Conservation (phyloP, 768 basidiomycete genomes). For the Phlebiopsis gigantea region DNA sequence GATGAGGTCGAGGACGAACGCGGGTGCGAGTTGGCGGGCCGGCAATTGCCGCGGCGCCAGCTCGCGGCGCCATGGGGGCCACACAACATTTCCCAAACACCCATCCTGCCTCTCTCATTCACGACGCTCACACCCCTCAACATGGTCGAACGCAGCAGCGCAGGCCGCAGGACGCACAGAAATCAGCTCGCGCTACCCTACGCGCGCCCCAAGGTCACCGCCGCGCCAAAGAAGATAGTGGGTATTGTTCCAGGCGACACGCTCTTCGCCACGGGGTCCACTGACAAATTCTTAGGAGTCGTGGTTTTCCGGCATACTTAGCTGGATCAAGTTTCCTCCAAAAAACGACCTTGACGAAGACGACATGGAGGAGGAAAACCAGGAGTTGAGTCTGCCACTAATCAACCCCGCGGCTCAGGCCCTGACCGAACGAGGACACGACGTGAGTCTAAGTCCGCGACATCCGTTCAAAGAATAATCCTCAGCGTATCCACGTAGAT, state of each 20-base stretch:
- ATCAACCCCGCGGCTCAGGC: conserved; percentile 1
- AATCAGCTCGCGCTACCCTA: background rate
- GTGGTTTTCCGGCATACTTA: background rate
- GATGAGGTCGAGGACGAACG: background rate
- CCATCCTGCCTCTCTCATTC: background rate
- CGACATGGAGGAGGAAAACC: background rate
- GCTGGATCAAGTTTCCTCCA: background rate
- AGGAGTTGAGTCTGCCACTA: background rate
- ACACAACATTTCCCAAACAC: background rate
- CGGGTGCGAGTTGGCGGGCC: conserved; percentile 9
- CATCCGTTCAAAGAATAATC: no score
- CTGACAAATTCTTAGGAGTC: background rate
- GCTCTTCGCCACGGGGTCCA: background rate
- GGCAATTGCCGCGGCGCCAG: conserved; percentile 4
- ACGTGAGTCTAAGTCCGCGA: background rate
- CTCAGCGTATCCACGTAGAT: background rate
- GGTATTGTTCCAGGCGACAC: background rate
- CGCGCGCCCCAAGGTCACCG: background rate
- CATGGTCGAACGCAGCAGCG: conserved; percentile 3
- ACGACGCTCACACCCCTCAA: background rate
- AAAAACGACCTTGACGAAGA: conserved; percentile 1
- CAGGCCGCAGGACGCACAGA: background rate
- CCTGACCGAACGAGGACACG: background rate
- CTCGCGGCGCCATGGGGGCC: background rate
- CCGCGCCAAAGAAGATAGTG: conserved; percentile 3